Evolutionary conservation across 2,329 filamentous ascomycete species (phyloP), one percentile per base, ranked within the genome.

Genomic region (Sporothrix dimorphospora): DNA sequence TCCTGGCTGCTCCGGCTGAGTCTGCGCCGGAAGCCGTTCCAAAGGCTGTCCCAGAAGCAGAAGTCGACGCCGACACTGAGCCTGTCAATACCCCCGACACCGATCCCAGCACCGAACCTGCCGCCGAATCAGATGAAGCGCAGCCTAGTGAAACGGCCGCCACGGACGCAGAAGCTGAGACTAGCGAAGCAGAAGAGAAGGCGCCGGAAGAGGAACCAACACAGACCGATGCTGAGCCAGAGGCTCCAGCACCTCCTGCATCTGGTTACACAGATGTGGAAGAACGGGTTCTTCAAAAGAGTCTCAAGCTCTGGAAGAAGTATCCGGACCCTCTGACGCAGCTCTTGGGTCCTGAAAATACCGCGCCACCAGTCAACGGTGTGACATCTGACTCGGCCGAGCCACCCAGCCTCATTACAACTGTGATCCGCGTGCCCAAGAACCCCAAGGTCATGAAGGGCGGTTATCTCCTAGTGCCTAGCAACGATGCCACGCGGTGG

Each of bases 391-490:
- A 85, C 75, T 82, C 79, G 78, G 84, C 81, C 24, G 80, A 81
- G 12, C 84, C 84, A 16, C 92, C 90, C 0, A 89, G 87, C 42
- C 90, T 97, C 65, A 86, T 94, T 30, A 91, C 94, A 0, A 93
- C 89, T 1, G 90, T 97, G 53, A 89, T 94, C 69, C 88, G 90
- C 53, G 88, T 96, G 9, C 87, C 91, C 70, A 97, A 97, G 81
- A 97, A 96, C 76, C 88, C 91, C 1, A 89, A 88, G 57, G 87
- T 96, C 0, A 86, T 97, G 76, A 97, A 97, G 82, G 91, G 93
- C 19, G 94, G 94, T 19, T 97, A 96, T 80, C 87, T 99, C 19
- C 86, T 98, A 57, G 92, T 93, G 2, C 94, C 94, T 0, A 94
- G 94, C 78, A 91, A 90, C 71, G 91, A 93, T 70, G 93, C 91